Base-by-base conservation (phyloP, 2,329 filamentous ascomycete species). In the Fusarium sp. region DNA sequence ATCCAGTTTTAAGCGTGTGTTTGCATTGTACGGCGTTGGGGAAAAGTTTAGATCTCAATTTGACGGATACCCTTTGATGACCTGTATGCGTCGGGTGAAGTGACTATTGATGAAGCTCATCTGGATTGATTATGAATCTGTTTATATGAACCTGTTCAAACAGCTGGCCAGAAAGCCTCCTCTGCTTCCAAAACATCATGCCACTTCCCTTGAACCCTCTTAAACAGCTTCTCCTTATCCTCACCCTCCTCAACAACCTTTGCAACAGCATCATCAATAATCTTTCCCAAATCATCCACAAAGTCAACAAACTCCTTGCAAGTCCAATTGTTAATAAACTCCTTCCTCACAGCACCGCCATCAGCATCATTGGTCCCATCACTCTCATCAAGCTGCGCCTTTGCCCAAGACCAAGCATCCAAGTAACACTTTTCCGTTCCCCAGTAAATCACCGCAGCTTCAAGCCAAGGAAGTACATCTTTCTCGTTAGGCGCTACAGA, bases 381-480 rank as follows among this genome's bases (percentile, higher is more conserved):
- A 3, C 59, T 47, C 18, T 66, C 66, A 3, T 74, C 70, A 20
- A 81, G 76, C 71, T 84, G 79, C 7, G 76, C 68, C 66, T 77
- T 82, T 6, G 85, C 85, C 77, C 83, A 86, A 12, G 81, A 82
- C 89, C 89, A 91, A 15, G 89, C 85, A 42, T 86, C 83, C 20
- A 90, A 76, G 75, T 91, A 91, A 64, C 85, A 86, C 49, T 84
- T 88, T 80, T 95, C 92, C 2, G 90, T 93, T n/a, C 89, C 89
- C 89, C 91, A 95, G 25, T 94, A 86, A n/a, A 92, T 85, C 4
- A 93, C 86, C 66, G 93, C 83, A 8, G 90, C 91, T 76, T 94
- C 91, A 4, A 94, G 80, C 75, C 83, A 85, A 0, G 81, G 79
- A 1, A 92, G 76, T 2, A 68, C 57, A 3, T 73, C 68, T 3